phyloP scores from a whole-genome alignment of 176 grass and related monocot species.

The Cenchrus fungigraminus region DNA sequence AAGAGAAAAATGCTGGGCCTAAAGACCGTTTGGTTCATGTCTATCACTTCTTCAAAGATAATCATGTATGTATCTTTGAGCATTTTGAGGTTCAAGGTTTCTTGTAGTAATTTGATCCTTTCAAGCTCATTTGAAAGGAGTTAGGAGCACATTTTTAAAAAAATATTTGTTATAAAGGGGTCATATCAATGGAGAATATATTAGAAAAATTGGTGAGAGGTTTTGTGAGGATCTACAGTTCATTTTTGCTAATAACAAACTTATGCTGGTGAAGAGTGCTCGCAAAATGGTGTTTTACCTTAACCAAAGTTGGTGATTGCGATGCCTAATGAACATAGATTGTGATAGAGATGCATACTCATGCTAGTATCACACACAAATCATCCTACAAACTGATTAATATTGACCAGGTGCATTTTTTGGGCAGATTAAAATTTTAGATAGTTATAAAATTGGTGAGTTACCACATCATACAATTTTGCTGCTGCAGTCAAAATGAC shows the following conservation, averaged over 20 bases:
- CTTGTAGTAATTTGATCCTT: slow-evolving; percentile 30
- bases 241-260: not conserved
- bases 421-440: not conserved
- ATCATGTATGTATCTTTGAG: slow-evolving; percentile 39
- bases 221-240: not conserved
- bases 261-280: not conserved
- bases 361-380: not conserved
- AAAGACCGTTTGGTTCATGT: slow-evolving; percentile 70
- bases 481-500: not conserved
- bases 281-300: not conserved
- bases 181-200: not conserved
- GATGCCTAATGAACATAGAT: not conserved
- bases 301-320: not conserved
- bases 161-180: not conserved
- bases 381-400: not conserved
- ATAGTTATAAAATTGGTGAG: not conserved
- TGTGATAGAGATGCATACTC: not conserved
- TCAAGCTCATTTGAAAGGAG: slow-evolving; percentile 9
- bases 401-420: not conserved
- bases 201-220: not conserved
- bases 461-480: not conserved
- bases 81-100: slow-evolving; percentile 3
- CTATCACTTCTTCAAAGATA: slow-evolving; percentile 63
- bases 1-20: slow-evolving; percentile 58
- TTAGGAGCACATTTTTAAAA: not conserved